These are phyloP conservation scores for Cryptomeria japonica DNA, from an alignment of 75 land plant species.

Conservation along the genomic window DNA sequence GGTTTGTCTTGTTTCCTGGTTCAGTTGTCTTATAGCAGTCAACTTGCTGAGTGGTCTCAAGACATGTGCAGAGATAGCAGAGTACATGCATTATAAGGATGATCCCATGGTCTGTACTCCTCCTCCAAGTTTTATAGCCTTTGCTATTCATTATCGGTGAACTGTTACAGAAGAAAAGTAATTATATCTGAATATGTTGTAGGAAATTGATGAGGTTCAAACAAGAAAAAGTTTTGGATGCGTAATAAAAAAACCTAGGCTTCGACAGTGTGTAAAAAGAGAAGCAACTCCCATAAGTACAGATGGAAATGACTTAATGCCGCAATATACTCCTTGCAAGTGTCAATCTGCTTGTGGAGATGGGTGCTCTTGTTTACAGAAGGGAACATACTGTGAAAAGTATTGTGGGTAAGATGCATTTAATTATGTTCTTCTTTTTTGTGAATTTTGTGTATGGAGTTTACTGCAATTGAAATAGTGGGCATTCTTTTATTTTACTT, in stretches of 20 bases:
- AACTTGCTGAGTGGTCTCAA: conserved; percentile 83
- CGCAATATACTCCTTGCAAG: conserved; percentile 88
- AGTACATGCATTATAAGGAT: conserved; percentile 51
- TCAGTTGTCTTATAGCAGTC: conserved; percentile 89
- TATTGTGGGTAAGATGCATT: conserved; percentile 88
- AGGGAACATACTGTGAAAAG: conserved; percentile 97
- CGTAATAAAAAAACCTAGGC: conserved; percentile 80
- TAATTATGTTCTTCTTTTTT: background rate
- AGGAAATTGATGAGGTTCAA: conserved; percentile 50
- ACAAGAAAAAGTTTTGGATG: conserved; percentile 59
- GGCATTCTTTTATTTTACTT: background rate
- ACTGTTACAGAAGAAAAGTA: background rate
- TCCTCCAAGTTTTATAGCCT: background rate
- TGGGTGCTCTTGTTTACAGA: conserved; percentile 71
- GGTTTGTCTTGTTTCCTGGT: background rate
- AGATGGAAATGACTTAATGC: conserved; percentile 62
- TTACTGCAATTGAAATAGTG: background rate
- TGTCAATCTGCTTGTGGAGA: conserved; percentile 87
- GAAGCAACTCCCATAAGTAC: conserved; percentile 71
- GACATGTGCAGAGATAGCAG: conserved; percentile 78
- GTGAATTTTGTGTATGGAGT: background rate
- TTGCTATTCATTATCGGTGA: background rate
- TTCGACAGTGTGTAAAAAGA: conserved; percentile 55
- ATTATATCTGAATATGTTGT: background rate
- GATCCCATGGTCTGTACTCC: conserved; percentile 20